Base-by-base conservation (phyloP, 1,284 basidiomycete species). In the Rhodotorula sp. region DNA sequence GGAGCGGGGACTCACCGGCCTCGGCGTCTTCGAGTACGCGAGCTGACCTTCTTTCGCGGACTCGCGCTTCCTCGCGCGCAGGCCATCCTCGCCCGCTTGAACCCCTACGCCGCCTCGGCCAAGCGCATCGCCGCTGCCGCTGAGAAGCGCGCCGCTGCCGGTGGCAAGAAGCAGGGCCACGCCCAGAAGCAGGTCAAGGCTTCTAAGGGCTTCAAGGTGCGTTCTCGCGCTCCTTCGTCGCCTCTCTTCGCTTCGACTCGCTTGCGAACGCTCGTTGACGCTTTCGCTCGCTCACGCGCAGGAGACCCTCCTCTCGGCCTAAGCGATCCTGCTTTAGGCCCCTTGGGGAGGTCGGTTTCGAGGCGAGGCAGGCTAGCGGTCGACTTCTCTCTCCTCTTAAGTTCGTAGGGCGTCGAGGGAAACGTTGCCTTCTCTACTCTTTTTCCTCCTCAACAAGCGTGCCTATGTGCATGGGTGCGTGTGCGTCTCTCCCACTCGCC, bases 31-130 rank as follows among this genome's bases (percentile, higher is more conserved):
- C n/a, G n/a, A n/a, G 16, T 44, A 44, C 40, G 11, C 24, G n/a
- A 52, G 13, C 51, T 52, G 84, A 13, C 57, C 44, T 30, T 18
- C n/a, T 58, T n/a, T n/a, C 47, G 8, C 24, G 72, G 88, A 89
- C 83, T 92, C 90, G 81, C 89, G 92, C 80, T 59, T 53, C 34
- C 31, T 74, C 95, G 92, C 92, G 92, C 92, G 75, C 94, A 97
- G 85, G 90, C 87, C 71, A 86, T 97, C 78, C 88, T 99, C 81
- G 97, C 95, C 93, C 89, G 94, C 79, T 87, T 99, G 84, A 99
- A 99, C 88, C 96, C 96, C 67, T 99, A 99, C 84, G 95, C 95
- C 65, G 69, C 69, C 62, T 60, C 73, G 31, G 40, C 51, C 30
- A 67, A 65, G 55, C 70, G 73, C 34, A 15, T 20, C 16, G 69